Evolutionary conservation across 1,139 yeast genomes (phyloP).

Genomic region (Suhomyces bokatorum): DNA sequence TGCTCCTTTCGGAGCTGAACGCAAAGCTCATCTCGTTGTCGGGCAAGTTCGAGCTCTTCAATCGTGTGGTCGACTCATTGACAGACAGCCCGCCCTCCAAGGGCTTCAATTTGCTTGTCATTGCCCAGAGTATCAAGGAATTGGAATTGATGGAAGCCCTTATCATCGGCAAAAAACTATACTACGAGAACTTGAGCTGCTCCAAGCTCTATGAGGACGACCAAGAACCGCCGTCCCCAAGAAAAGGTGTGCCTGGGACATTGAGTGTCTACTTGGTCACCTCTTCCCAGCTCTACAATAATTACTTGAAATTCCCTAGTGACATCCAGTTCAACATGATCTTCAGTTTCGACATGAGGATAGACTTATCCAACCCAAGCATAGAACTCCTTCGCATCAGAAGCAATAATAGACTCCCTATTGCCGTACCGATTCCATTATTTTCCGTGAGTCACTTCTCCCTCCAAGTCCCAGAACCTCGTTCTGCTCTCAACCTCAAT

Average conservation of each 20-base stretch:
- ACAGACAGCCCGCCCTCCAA: slow-evolving; percentile 14
- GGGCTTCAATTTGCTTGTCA: slow-evolving; percentile 44
- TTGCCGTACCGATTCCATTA: slow-evolving; percentile 41
- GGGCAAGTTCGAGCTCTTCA: slow-evolving; percentile 59
- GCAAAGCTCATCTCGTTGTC: slow-evolving; percentile 54
- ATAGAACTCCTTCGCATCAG: slow-evolving; percentile 35
- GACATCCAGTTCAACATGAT: slow-evolving; percentile 41
- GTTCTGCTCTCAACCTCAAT: slow-evolving; percentile 18
- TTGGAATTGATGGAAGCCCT: slow-evolving; percentile 70
- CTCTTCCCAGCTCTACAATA: slow-evolving; percentile 41
- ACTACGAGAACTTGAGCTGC: slow-evolving; percentile 62
- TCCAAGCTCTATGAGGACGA: slow-evolving; percentile 54
- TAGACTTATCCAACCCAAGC: slow-evolving; percentile 47
- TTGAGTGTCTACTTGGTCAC: slow-evolving; percentile 37
- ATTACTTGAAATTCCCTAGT: slow-evolving; percentile 29
- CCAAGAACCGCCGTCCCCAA: slow-evolving; percentile 13
- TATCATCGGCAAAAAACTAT: slow-evolving; percentile 58
- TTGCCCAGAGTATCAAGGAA: slow-evolving; percentile 64
- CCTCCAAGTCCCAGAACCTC: slow-evolving; percentile 30
- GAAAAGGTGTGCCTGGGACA: slow-evolving; percentile 9
- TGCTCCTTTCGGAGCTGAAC: slow-evolving; percentile 63
- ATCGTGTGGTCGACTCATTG: slow-evolving; percentile 46
- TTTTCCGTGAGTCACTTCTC: slow-evolving; percentile 41
- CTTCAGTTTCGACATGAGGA: slow-evolving; percentile 57
- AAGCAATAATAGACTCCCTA: slow-evolving; percentile 27